Evolutionary conservation across 768 basidiomycete genomes (phyloP), one percentile per base, ranked within the genome.

Genomic region (Termitomyces sp.): DNA sequence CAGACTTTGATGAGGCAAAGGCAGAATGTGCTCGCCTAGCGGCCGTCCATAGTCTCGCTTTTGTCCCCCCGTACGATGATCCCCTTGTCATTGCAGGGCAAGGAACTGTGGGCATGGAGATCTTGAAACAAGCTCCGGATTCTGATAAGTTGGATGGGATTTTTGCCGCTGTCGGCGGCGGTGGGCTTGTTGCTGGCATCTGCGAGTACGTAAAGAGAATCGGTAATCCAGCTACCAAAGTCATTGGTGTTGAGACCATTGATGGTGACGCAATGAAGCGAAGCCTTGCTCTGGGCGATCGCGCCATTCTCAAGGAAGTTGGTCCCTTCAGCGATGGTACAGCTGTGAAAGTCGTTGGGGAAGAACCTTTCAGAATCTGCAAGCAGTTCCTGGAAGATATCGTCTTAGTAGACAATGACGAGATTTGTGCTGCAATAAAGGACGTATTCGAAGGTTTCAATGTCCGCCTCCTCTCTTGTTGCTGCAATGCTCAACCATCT

Each of bases 251-350:
- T n/a, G 97, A 99, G 74, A 98, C 97, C 1, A 58, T 88, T 34
- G 97, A 99, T 66, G 97, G 86, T 0, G 95, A 98, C 69, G 94
- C 95, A 14, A 96, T 99, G 92, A 80, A 81, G 11, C 76, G 77
- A 67, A 96, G 93, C 70, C 66, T 99, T 54, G 78, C 78, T 52
- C 80, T 82, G 58, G 94, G 96, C 4, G 81, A 93, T 60, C 81
- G 95, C 35, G 84, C 96, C 0, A 86, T 85, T 15, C 72, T 99
- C 58, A 70, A 78, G 19, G 97, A 99, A 65, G 93, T 98, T 5
- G 97, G 97, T 5, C 90, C 94, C 4, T 99, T 99, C 71, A 90
- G 89, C 60, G 97, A 99, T 65, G 97, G 97, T 22, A 99, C 97
- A 2, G 97, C 97, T 3, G 97, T 99, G 44, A 90, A 90, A 70